Percentiles rank a stretch among this genome's conserved stretches.
Evolutionary conservation across 352 stramenopile species (phyloP).

Genomic region (Globisporangium cystogenes): DNA sequence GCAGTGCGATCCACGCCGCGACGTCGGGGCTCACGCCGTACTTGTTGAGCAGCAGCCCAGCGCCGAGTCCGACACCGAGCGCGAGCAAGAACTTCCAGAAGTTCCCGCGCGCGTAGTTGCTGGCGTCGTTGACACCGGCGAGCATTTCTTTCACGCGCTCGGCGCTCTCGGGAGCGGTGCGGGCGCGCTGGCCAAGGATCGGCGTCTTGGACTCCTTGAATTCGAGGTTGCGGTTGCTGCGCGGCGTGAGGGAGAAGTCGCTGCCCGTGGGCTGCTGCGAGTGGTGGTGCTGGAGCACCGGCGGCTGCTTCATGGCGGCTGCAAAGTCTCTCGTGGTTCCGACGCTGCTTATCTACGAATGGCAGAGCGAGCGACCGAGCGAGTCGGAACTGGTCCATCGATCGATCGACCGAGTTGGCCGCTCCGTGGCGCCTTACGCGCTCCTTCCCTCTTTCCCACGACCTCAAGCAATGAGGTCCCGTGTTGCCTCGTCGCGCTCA

Average conservation of each 20-base stretch:
- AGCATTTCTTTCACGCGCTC: conserved; percentile 11
- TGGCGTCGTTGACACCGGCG: conserved; percentile 3
- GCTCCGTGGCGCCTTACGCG: no score
- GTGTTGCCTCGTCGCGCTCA: no score
- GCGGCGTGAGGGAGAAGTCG: neutral
- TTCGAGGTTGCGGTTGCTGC: neutral
- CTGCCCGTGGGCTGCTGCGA: neutral
- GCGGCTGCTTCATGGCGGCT: no score
- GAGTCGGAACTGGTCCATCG: no score
- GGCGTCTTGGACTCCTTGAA: neutral
- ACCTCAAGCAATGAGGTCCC: no score
- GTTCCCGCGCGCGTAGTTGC: conserved; percentile 8
- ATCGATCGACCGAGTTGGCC: no score
- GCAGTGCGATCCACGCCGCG: conserved; percentile 24
- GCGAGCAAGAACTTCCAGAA: conserved; percentile 15
- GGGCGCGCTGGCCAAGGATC: neutral
- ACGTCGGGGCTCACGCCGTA: conserved; percentile 12
- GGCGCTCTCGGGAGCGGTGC: neutral
- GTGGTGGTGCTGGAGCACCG: no score
- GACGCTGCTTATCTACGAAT: no score
- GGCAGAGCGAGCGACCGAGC: no score
- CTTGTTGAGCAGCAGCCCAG: conserved; percentile 22
- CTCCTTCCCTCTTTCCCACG: no score
- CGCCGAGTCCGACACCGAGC: conserved; percentile 15
- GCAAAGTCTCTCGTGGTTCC: no score